Evolutionary conservation across 2,329 filamentous ascomycete species (phyloP).

Genomic region (Chaetomium sp.): DNA sequence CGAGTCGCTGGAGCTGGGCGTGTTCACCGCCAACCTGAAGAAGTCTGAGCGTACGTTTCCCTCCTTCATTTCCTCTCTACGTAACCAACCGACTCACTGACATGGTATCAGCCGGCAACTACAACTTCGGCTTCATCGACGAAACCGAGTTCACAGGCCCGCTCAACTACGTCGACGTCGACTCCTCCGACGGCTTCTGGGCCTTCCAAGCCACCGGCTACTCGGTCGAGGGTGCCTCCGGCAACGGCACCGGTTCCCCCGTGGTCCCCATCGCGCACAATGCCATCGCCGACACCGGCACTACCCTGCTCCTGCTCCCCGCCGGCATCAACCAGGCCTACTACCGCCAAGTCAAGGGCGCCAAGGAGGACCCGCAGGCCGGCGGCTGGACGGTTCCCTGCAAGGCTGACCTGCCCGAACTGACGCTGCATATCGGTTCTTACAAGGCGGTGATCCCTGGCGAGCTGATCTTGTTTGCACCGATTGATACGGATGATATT

Average conservation of each 20-base stretch:
- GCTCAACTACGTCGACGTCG: constrained; percentile 49
- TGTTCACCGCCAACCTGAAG: constrained; percentile 33
- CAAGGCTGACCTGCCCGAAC: constrained; percentile 24
- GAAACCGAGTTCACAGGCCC: constrained; percentile 47
- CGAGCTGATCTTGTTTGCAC: constrained; percentile 40
- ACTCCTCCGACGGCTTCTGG: constrained; percentile 55
- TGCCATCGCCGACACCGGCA: constrained; percentile 61
- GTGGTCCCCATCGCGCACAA: constrained; percentile 35
- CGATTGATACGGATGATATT: constrained; percentile 43
- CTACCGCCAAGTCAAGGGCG: constrained; percentile 48
- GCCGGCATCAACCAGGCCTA: constrained; percentile 45
- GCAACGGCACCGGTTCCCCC: neutral
- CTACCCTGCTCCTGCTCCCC: constrained; percentile 54
- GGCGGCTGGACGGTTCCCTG: constrained; percentile 42
- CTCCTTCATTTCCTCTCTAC: constrained; percentile 33
- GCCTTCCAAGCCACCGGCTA: constrained; percentile 51
- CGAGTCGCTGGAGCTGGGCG: constrained; percentile 28
- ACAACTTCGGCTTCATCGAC: constrained; percentile 46
- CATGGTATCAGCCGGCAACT: constrained; percentile 27
- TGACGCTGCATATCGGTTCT: constrained; percentile 39
- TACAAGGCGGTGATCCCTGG: constrained; percentile 43
- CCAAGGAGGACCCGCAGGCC: constrained; percentile 35
- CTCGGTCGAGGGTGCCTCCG: constrained; percentile 37
- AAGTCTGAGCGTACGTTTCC: constrained; percentile 29
- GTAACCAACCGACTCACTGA: constrained; percentile 26